Conservation (phyloP, 1,139 yeast genomes). For the Pichia sp. region DNA sequence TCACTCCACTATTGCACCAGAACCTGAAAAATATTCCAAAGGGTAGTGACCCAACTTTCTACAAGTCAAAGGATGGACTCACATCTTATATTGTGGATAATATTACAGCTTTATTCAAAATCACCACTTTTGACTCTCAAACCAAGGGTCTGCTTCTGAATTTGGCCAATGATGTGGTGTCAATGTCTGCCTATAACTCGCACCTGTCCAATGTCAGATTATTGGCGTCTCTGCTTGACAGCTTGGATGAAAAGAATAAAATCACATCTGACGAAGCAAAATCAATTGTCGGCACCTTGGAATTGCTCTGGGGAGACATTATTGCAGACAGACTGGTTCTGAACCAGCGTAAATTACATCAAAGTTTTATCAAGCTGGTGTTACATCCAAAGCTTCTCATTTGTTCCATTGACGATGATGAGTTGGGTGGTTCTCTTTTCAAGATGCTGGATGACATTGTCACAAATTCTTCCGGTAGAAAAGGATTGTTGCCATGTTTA, state of each 20-base stretch:
- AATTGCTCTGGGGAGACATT: slow-evolving; percentile 49
- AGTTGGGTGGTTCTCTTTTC: slow-evolving; percentile 26
- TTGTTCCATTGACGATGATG: slow-evolving; percentile 23
- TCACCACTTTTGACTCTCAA: slow-evolving; percentile 3
- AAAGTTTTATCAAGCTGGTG: slow-evolving; percentile 41
- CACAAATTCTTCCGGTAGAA: slow-evolving; percentile 49
- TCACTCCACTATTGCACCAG: slow-evolving; percentile 7
- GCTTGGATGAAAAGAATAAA: slow-evolving; percentile 5
- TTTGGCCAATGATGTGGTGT: slow-evolving; percentile 11
- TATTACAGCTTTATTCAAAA: slow-evolving; percentile 11
- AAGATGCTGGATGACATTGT: slow-evolving; percentile 39
- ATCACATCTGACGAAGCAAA: slow-evolving; percentile 9
- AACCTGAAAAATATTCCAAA: slow-evolving; percentile 16
- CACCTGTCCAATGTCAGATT: slow-evolving; percentile 16
- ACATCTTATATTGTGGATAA: slow-evolving; percentile 19
- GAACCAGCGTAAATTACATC: slow-evolving; percentile 58
- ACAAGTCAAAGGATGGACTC: slow-evolving; percentile 36
- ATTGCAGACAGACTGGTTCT: slow-evolving; percentile 56
- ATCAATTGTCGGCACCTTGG: slow-evolving; percentile 28
- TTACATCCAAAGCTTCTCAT: slow-evolving; percentile 28
- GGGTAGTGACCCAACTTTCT: slow-evolving; percentile 27
- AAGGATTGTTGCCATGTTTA: slow-evolving; percentile 59
- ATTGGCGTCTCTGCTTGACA: slow-evolving; percentile 10
- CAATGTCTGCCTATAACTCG: slow-evolving; percentile 14
- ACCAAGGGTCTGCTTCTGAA: slow-evolving; percentile 7